Evolutionary conservation across 2,329 filamentous ascomycete species (phyloP).

Genomic region (Nothophaeocryptopus gaeumannii): DNA sequence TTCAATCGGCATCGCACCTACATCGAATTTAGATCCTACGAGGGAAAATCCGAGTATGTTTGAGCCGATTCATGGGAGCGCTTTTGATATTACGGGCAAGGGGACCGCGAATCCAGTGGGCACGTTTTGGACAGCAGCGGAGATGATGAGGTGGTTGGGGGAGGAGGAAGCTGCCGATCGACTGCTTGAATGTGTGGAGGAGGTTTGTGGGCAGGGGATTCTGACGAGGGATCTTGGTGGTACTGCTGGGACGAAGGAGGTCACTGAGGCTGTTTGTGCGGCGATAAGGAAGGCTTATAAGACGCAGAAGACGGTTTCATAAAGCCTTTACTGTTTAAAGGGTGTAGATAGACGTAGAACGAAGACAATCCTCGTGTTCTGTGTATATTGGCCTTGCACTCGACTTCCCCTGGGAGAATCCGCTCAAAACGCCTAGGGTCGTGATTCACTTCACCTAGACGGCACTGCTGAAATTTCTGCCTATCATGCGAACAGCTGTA

Average conservation of each 20-base stretch:
- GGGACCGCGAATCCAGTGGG: constrained; percentile 61
- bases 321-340: too few species aligned
- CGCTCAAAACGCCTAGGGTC: too few species aligned
- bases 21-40: constrained; percentile 65
- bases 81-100: constrained; percentile 58
- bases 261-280: constrained; percentile 43
- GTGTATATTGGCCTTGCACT: too few species aligned
- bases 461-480: too few species aligned
- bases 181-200: constrained; percentile 54
- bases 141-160: constrained; percentile 59
- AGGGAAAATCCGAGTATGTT: constrained; percentile 59
- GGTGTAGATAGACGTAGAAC: too few species aligned
- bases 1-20: constrained; percentile 69
- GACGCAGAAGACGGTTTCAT: constrained; percentile 7
- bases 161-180: constrained; percentile 51
- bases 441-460: too few species aligned
- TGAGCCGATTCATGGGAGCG: constrained; percentile 57
- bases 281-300: constrained; percentile 34
- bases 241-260: constrained; percentile 40
- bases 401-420: too few species aligned
- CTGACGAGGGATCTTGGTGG: constrained; percentile 56
- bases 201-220: constrained; percentile 52
- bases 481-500: too few species aligned
- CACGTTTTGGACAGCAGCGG: constrained; percentile 58
- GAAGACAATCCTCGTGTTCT: too few species aligned